Base-by-base conservation (phyloP, 371 early-diverging fungal genomes). In the Gilbertella persicaria region DNA sequence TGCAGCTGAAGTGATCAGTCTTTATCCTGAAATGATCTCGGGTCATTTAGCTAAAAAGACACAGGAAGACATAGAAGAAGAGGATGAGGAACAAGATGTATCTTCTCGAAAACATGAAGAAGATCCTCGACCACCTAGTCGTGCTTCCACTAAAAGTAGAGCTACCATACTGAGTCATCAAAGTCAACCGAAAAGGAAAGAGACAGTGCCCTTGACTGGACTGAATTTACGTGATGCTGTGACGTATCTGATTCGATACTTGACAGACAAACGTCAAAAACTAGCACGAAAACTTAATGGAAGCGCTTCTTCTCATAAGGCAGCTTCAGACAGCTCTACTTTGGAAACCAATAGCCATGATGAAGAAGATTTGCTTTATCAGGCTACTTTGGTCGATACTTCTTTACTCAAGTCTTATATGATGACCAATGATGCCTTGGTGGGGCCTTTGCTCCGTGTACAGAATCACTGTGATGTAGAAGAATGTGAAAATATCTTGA, bases 311-410 rank as follows among this genome's bases (percentile, higher is more conserved):
- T 55, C 52, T 14, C 25, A 43, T 7, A 9, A 53, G 2, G 13
- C 29, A 2, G 35, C 54, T n/a, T 57, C 70, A 2, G 38, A n/a
- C 19, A 49, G 29, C n/a, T 35, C 48, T 46, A 19, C 46, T 1
- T 20, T 58, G 0, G 23, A 36, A 19, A 41, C 10, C 37, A n/a
- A n/a, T n/a, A 43, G 46, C 26, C 41, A 53, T 1, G 67, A 78
- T 12, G 68, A 77, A 2, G 74, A 77, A 5, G 83, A 85, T 23
- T 54, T 68, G 0, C 36, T 73, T 0, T 60, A 66, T 4, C 73
- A 92, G 55, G 80, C 89, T 1, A 76, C 86, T 41, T 61, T 93
- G n/a, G 92, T 96, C 2, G 98, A 97, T 55, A 96, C 96, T 0
- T 85, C 93, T 0, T 65, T 97, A 38, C 70, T 97, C 19, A 92